Evolutionary conservation across 148 eudicot species (phyloP).

Genomic region (Bassia scoparia): DNA sequence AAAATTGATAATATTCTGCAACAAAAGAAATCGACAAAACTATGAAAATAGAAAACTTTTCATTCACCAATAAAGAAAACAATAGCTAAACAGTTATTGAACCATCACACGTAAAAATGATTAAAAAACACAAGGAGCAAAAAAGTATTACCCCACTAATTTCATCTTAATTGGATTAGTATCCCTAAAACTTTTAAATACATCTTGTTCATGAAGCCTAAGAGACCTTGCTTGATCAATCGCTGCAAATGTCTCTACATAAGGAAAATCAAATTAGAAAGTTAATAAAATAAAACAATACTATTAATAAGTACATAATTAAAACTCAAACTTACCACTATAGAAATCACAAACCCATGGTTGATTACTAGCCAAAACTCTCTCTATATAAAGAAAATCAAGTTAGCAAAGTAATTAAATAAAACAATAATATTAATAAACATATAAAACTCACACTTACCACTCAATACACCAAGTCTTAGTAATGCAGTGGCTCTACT

Average conservation of each 20-base stretch:
- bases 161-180: neutral
- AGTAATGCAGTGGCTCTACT: too few relatives aligned
- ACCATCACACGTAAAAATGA: neutral
- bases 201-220: neutral
- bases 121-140: neutral
- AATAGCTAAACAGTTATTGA: neutral
- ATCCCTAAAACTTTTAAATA: neutral
- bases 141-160: neutral
- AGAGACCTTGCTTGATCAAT: neutral
- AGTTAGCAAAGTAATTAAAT: too few relatives aligned
- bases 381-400: too few relatives aligned
- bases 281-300: neutral
- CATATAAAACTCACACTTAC: too few relatives aligned
- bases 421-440: too few relatives aligned
- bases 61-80: neutral
- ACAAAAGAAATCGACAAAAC: neutral
- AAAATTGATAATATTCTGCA: neutral
- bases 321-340: too few relatives aligned
- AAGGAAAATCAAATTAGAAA: neutral
- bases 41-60: neutral
- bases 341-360: too few relatives aligned
- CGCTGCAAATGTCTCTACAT: neutral
- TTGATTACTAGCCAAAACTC: too few relatives aligned
- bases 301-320: too few relatives aligned
- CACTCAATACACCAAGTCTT: too few relatives aligned